Evolutionary conservation across 2,329 filamentous ascomycete genomes (phyloP).

Genomic region (Massarina eburnea): DNA sequence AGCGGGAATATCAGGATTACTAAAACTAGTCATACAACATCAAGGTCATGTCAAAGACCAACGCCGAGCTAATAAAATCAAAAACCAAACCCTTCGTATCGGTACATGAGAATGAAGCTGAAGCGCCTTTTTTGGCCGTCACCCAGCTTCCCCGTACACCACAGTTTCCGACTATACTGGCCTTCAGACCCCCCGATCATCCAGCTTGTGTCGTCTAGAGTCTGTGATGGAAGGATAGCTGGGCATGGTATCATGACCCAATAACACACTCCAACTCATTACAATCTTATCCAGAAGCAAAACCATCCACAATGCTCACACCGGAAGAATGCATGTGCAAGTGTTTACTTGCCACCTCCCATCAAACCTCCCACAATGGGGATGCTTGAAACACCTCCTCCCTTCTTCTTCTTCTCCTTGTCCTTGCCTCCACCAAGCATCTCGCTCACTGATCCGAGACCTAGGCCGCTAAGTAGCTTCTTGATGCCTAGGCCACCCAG

Average conservation of each 20-base stretch:
- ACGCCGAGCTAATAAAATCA: too few relatives aligned
- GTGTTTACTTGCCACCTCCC: slow-evolving; percentile 44
- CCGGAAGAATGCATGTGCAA: not conserved
- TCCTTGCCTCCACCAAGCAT: slow-evolving; percentile 57
- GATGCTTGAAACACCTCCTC: slow-evolving; percentile 40
- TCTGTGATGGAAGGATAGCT: not conserved
- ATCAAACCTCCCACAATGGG: slow-evolving; percentile 53
- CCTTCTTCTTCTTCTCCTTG: slow-evolving; percentile 49
- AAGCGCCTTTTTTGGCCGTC: too few relatives aligned
- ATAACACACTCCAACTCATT: not conserved
- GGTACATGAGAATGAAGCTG: too few relatives aligned
- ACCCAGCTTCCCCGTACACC: too few relatives aligned
- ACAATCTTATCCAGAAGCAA: slow-evolving; percentile 13
- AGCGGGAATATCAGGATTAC: too few relatives aligned
- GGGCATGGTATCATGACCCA: slow-evolving; percentile 18
- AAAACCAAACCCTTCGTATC: too few relatives aligned
- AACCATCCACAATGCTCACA: slow-evolving; percentile 6
- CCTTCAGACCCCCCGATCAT: slow-evolving; percentile 39
- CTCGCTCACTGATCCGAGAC: slow-evolving; percentile 57
- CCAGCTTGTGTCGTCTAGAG: slow-evolving; percentile 12
- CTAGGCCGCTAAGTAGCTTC: slow-evolving; percentile 73
- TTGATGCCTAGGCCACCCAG: slow-evolving; percentile 76
- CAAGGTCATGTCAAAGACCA: too few relatives aligned
- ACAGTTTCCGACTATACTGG: too few relatives aligned
- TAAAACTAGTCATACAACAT: too few relatives aligned